A percentile compares a stretch with the other conserved stretches of the same genome.
These are phyloP conservation scores for Tilletia setariae DNA, from an alignment of 1,284 basidiomycete species.

Conservation along the genomic window DNA sequence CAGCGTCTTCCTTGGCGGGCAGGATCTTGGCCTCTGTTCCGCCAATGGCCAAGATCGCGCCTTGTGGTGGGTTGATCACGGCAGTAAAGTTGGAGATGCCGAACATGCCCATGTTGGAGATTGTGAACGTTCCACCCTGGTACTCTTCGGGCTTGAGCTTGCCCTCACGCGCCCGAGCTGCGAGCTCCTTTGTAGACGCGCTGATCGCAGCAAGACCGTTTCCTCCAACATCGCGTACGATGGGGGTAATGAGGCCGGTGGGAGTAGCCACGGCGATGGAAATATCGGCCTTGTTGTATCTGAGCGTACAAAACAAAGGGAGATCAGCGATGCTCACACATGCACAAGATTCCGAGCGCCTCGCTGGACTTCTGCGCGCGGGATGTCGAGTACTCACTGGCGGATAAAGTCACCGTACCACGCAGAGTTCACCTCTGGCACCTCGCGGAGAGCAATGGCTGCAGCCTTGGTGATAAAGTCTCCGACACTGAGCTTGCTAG, in stretches of 20 bases:
- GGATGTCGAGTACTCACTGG: constrained; percentile 59
- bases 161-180: constrained; percentile 90
- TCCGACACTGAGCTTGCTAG: constrained; percentile 89
- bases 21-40: constrained; percentile 81
- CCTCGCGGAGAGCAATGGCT: constrained; percentile 82
- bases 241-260: constrained; percentile 93
- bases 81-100: constrained; percentile 89
- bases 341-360: not conserved
- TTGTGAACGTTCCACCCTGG: constrained; percentile 95
- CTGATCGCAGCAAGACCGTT: constrained; percentile 92
- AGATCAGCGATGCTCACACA: too few species aligned
- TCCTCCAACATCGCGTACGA: constrained; percentile 84
- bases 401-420: constrained; percentile 95
- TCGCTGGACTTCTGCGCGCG: too few species aligned
- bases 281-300: constrained; percentile 94
- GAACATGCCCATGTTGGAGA: constrained; percentile 99
- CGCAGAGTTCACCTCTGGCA: constrained; percentile 95
- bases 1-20: constrained; percentile 71
- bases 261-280: constrained; percentile 95
- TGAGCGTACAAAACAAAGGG: constrained; percentile 51
- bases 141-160: constrained; percentile 95
- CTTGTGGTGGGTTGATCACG: constrained; percentile 98
- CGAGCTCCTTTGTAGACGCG: constrained; percentile 83
- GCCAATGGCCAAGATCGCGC: constrained; percentile 94
- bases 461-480: constrained; percentile 98